Conservation (phyloP, 2,329 filamentous ascomycete genomes). For the Fusarium sterilihyphosum region DNA sequence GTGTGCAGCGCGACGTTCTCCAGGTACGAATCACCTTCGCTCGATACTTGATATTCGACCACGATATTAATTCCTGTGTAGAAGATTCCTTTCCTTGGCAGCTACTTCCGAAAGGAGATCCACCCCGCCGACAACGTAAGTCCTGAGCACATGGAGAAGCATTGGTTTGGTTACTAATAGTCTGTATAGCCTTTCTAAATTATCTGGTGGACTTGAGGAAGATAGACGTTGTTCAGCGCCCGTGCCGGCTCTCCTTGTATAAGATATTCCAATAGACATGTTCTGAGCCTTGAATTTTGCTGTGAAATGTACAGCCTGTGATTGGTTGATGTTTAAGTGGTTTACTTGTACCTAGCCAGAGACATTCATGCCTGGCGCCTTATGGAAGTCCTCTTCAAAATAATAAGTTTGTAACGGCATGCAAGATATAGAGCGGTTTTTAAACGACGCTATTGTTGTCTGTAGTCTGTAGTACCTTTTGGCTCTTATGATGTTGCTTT, state of each 20-base stretch:
- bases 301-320: slow-evolving; percentile 42
- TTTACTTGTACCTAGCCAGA: neutral
- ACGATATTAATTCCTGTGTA: slow-evolving; percentile 46
- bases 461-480: neutral
- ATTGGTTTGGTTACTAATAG: slow-evolving; percentile 34
- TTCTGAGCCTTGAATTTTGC: slow-evolving; percentile 39
- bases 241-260: slow-evolving; percentile 48
- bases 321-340: slow-evolving; percentile 30
- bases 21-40: slow-evolving; percentile 52
- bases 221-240: slow-evolving; percentile 45
- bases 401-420: neutral
- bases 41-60: too few relatives aligned
- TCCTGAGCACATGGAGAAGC: slow-evolving; percentile 29
- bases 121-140: slow-evolving; percentile 72
- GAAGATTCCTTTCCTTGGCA: slow-evolving; percentile 65
- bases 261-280: slow-evolving; percentile 52
- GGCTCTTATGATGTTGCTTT: neutral
- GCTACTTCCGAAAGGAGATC: slow-evolving; percentile 62
- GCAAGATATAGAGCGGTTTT: neutral
- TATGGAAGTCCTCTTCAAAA: neutral
- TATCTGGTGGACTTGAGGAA: slow-evolving; percentile 36
- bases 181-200: slow-evolving; percentile 53
- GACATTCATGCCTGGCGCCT: neutral
- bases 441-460: neutral
- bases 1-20: slow-evolving; percentile 68